Base-by-base conservation (phyloP, 2,329 filamentous ascomycete species). In the Simplicillium aogashimaense region DNA sequence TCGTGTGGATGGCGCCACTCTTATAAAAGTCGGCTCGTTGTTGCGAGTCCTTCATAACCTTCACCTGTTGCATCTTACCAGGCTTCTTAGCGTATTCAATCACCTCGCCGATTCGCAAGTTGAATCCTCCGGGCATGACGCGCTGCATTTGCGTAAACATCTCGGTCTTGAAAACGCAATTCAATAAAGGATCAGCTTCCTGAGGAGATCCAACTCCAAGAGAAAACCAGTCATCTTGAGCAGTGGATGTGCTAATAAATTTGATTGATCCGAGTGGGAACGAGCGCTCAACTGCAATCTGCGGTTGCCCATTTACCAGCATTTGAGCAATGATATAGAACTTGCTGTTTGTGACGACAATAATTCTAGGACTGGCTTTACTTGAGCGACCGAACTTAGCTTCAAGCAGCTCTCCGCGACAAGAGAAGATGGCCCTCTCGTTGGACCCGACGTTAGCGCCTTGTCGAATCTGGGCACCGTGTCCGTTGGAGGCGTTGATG, bases 81-180 rank as follows among this genome's bases (percentile, higher is more conserved):
- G 92, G 92, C 64, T 98, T 98, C 74, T 97, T 98, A 56, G 90
- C 89, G 62, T 95, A 98, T 58, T 95, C 86, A 50, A 98, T 89
- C 43, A 72, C 74, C 20, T 92, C 82, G n/a, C 69, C 78, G 46
- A 97, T 83, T 62, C 85, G 87, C 36, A 98, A 65, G 56, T 81
- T 87, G 56, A 94, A 76, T 9, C 85, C 81, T 8, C 84, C 86
- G 3, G 84, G 81, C 62, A 94, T 84, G 39, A 80, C 78, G 38
- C 78, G 80, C 56, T 82, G 79, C 66, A 98, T 80, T 47, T 95
- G 89, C 1, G 90, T 94, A 56, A 97, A 94, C 62, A 98, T 81
- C 56, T 98, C 92, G 0, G 92, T 98, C 69, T 98, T 98, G 61
- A 98, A 80, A 15, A 95, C 68, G 56, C 92, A 98, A 64, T 82